Conservation (phyloP, 495 filamentous ascomycete species). For the Penicillium waksmanii region DNA sequence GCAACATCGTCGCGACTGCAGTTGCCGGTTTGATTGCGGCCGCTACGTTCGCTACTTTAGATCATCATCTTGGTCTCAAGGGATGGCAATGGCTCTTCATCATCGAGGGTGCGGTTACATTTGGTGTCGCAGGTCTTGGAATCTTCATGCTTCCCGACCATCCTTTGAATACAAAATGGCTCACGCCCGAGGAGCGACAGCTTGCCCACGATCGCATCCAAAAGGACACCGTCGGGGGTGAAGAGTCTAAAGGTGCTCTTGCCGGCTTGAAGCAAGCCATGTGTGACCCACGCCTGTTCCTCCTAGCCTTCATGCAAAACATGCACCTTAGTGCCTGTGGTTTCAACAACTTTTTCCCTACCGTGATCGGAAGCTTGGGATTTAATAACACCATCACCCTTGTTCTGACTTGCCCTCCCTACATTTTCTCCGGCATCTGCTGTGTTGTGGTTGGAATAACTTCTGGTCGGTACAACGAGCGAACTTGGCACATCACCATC, state of each 20-base stretch:
- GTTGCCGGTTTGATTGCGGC: slow-evolving; percentile 51
- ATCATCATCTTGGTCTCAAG: slow-evolving; percentile 12
- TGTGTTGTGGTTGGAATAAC: slow-evolving; percentile 47
- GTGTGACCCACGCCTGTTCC: slow-evolving; percentile 17
- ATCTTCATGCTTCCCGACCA: slow-evolving; percentile 5
- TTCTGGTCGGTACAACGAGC: slow-evolving; percentile 48
- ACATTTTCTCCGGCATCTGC: slow-evolving; percentile 47
- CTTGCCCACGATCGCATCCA: slow-evolving; percentile 6
- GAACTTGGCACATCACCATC: slow-evolving; percentile 50
- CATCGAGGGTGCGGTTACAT: slow-evolving; percentile 3
- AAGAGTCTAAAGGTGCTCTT: slow-evolving; percentile 8
- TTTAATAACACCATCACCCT: slow-evolving; percentile 55
- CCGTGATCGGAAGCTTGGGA: slow-evolving; percentile 55
- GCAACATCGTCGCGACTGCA: slow-evolving; percentile 42
- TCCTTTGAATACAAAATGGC: slow-evolving; percentile 3
- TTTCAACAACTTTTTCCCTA: slow-evolving; percentile 59
- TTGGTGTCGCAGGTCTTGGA: slow-evolving; percentile 4
- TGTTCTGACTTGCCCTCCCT: slow-evolving; percentile 57
- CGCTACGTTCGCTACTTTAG: slow-evolving; percentile 16
- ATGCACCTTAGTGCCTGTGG: slow-evolving; percentile 21
- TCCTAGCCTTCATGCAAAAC: slow-evolving; percentile 27
- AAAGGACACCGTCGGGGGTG: slow-evolving; percentile 3
- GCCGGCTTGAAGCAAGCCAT: slow-evolving; percentile 11
- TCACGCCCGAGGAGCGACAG: slow-evolving; percentile 1
- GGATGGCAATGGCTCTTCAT: slow-evolving; percentile 22